These are phyloP conservation scores for Casuarina equisetifolia DNA, from an alignment of 306 rosid species.

Conservation along the genomic window DNA sequence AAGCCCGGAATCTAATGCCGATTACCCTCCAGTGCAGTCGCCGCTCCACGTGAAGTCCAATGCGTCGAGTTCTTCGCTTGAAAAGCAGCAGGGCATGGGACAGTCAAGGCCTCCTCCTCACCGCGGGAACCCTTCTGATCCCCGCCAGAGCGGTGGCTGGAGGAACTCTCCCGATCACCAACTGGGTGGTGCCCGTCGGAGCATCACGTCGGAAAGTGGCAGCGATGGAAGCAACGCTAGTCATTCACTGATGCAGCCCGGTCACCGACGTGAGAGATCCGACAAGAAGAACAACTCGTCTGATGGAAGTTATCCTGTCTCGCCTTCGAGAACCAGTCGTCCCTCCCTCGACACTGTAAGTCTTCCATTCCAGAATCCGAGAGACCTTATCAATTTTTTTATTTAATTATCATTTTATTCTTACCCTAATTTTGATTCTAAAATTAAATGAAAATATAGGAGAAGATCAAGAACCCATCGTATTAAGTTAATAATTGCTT, in stretches of 20 bases:
- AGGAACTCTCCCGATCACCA: background rate
- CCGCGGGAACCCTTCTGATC: background rate
- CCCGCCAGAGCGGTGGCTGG: background rate
- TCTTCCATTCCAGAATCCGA: background rate
- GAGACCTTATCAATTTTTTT: no score
- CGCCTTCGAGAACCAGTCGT: slow-evolving; percentile 12
- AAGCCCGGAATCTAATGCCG: background rate
- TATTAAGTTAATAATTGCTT: no score
- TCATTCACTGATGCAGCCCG: slow-evolving; percentile 4
- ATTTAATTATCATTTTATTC: no score
- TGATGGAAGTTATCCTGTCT: slow-evolving; percentile 10
- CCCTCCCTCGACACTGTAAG: slow-evolving; percentile 19
- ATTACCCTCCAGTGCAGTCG: background rate
- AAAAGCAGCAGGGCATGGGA: background rate
- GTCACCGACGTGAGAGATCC: slow-evolving; percentile 1
- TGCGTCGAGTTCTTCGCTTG: background rate
- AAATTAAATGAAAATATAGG: no score
- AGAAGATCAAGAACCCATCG: no score
- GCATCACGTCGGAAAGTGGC: slow-evolving; percentile 11
- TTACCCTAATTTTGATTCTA: no score
- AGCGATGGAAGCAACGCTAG: slow-evolving; percentile 33
- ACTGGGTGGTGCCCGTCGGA: background rate
- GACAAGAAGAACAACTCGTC: slow-evolving; percentile 18
- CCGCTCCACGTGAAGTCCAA: background rate
- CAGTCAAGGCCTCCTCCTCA: background rate